A percentile compares a stretch with the other conserved stretches of the same genome.
phyloP scores from a whole-genome alignment of 108 stramenopile genomes.

The Cyclotella sp. region DNA sequence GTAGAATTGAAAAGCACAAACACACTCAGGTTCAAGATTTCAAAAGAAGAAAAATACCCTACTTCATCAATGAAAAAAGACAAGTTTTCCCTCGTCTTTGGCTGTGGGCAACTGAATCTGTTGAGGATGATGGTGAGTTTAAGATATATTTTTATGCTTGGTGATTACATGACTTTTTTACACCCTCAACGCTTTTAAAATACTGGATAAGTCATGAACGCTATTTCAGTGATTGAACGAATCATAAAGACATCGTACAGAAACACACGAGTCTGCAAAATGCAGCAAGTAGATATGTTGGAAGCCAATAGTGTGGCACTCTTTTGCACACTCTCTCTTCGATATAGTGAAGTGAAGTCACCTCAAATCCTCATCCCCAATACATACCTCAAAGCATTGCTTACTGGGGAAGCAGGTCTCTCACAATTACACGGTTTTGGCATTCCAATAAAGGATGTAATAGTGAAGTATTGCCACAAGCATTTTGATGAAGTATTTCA shows the following conservation, averaged over 20 bases:
- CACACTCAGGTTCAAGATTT: not conserved
- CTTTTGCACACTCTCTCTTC: slow-evolving; percentile 27
- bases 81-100: slow-evolving; percentile 19
- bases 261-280: slow-evolving; percentile 4
- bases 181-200: no score
- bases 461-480: slow-evolving; percentile 20
- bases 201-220: slow-evolving; percentile 11
- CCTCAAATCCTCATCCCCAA: slow-evolving; percentile 18
- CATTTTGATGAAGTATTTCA: slow-evolving; percentile 34
- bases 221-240: slow-evolving; percentile 16
- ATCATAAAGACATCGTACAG: slow-evolving; percentile 29
- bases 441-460: slow-evolving; percentile 15
- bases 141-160: not conserved
- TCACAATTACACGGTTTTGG: slow-evolving; percentile 27
- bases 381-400: not conserved
- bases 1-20: slow-evolving; percentile 15
- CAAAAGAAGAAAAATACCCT: slow-evolving; percentile 4
- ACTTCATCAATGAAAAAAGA: slow-evolving; percentile 7
- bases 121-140: slow-evolving; percentile 10
- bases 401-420: slow-evolving; percentile 15
- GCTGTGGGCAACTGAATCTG: slow-evolving; percentile 30
- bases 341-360: slow-evolving; percentile 27
- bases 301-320: slow-evolving; percentile 21
- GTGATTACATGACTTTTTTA: no score
- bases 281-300: slow-evolving; percentile 16